Evolutionary conservation across 495 filamentous ascomycete genomes (phyloP).

Genomic region (Xylaria intraflava): DNA sequence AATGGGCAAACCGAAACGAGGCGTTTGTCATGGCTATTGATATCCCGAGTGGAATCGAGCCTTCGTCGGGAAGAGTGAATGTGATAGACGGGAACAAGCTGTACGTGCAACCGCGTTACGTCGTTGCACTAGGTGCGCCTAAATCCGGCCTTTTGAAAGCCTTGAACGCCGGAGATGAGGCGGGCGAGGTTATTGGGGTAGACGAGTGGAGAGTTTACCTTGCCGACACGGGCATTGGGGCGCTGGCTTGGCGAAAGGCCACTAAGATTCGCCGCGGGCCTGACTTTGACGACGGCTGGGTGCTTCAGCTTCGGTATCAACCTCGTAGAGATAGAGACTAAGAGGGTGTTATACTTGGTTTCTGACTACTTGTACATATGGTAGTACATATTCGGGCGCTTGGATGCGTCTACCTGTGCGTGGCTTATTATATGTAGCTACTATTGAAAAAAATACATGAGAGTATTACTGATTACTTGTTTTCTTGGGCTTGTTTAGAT

Average conservation of each 20-base stretch:
- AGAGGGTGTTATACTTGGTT: too few relatives aligned
- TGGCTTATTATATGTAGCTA: too few relatives aligned
- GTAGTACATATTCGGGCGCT: too few relatives aligned
- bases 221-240: slow-evolving; percentile 78
- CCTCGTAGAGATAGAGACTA: slow-evolving; percentile 1
- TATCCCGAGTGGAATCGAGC: slow-evolving; percentile 79
- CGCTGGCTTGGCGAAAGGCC: slow-evolving; percentile 78
- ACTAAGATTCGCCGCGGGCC: slow-evolving; percentile 70
- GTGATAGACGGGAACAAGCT: slow-evolving; percentile 60
- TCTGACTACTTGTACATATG: too few relatives aligned
- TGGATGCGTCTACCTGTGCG: too few relatives aligned
- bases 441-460: too few relatives aligned
- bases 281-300: slow-evolving; percentile 81
- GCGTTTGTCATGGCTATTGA: slow-evolving; percentile 75
- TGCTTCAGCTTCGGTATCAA: slow-evolving; percentile 56
- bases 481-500: too few relatives aligned
- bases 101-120: slow-evolving; percentile 65
- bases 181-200: slow-evolving; percentile 33
- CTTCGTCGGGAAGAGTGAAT: slow-evolving; percentile 57
- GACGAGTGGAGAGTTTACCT: slow-evolving; percentile 67
- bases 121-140: slow-evolving; percentile 78
- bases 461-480: too few relatives aligned
- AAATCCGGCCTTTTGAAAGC: slow-evolving; percentile 75
- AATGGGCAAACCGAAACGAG: slow-evolving; percentile 79
- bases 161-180: slow-evolving; percentile 52